phyloP scores from a whole-genome alignment of 2,329 filamentous ascomycete species.

The Epichloe glyceriae region DNA sequence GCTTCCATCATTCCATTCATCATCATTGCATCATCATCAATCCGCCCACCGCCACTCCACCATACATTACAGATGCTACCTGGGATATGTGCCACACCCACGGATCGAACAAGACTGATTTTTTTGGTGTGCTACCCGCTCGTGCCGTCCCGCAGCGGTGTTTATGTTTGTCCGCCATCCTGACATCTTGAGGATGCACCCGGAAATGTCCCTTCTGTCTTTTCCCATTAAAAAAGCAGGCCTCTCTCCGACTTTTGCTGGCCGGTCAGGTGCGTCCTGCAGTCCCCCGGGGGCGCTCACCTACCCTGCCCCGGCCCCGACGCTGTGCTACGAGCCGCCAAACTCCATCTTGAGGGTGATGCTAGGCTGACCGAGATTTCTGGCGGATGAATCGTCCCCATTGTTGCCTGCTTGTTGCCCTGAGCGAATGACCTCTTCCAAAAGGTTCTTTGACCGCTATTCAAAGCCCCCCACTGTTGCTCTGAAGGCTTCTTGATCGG shows the following conservation, averaged over 20 bases:
- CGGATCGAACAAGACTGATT: not conserved
- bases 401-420: conserved; percentile 37
- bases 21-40: not conserved
- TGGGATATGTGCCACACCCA: not conserved
- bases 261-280: conserved; percentile 2
- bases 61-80: not conserved
- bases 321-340: conserved; percentile 27
- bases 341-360: conserved; percentile 97
- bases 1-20: not conserved
- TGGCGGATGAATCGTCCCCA: conserved; percentile 24
- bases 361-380: conserved; percentile 50
- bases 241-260: not conserved
- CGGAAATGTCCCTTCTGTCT: too few relatives aligned
- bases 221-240: not conserved
- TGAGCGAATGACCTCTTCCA: conserved; percentile 69
- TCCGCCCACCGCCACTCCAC: not conserved
- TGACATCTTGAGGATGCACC: too few relatives aligned
- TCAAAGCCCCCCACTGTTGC: conserved; percentile 58
- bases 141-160: not conserved
- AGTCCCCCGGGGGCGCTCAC: not conserved
- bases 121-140: not conserved
- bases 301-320: not conserved
- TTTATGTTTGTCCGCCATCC: not conserved
- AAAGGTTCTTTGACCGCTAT: conserved; percentile 56
- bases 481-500: conserved; percentile 61